phyloP scores from a whole-genome alignment of 495 filamentous ascomycete species.

The Lepidopterella palustris region DNA sequence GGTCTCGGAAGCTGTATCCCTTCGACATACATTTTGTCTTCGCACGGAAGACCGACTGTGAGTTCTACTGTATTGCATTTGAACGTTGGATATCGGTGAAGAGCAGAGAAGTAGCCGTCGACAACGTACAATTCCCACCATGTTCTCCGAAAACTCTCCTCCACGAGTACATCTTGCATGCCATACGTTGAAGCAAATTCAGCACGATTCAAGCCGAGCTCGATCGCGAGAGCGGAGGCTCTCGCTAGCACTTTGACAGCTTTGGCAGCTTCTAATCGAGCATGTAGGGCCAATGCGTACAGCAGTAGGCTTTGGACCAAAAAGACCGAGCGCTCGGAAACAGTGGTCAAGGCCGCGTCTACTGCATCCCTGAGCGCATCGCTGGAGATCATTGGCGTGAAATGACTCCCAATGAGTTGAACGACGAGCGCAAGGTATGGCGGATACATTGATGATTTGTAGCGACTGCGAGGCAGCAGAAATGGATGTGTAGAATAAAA shows the following conservation, averaged over 20 bases:
- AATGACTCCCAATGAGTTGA: slow-evolving; percentile 6
- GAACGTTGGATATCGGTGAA: slow-evolving; percentile 1
- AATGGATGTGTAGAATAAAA: slow-evolving; percentile 5
- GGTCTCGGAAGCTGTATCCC: neutral
- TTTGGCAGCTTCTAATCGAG: neutral
- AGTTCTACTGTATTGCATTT: slow-evolving; percentile 1
- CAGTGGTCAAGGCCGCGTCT: neutral
- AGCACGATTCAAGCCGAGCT: slow-evolving; percentile 4
- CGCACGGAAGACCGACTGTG: slow-evolving; percentile 6
- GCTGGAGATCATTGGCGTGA: neutral
- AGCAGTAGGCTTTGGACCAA: slow-evolving; percentile 3
- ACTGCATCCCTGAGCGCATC: neutral
- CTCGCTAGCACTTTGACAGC: neutral
- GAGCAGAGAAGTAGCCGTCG: slow-evolving; percentile 3
- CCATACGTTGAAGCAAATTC: slow-evolving; percentile 2
- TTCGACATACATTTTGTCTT: slow-evolving; percentile 5
- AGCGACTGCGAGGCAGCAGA: neutral
- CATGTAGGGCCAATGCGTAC: slow-evolving; percentile 1
- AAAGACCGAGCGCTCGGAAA: neutral
- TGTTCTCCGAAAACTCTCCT: slow-evolving; percentile 11
- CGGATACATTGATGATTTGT: neutral
- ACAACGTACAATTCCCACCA: slow-evolving; percentile 5
- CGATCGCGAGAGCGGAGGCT: neutral
- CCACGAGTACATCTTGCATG: neutral
- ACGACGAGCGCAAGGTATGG: neutral